Evolutionary conservation across 257 asterid species (phyloP).

Genomic region (Solanum pennellii): DNA sequence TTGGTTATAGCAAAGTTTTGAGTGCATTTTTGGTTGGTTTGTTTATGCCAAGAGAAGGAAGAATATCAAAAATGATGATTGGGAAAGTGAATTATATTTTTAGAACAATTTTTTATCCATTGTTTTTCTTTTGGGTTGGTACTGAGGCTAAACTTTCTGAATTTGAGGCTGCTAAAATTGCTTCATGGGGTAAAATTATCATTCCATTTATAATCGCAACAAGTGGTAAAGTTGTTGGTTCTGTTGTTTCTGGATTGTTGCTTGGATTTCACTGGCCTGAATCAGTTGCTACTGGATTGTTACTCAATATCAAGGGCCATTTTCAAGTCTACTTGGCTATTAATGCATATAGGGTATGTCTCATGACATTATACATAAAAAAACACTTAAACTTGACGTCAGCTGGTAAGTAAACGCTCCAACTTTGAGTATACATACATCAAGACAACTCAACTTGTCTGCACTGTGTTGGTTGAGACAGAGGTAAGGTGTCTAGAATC

Average conservation of each 20-base stretch:
- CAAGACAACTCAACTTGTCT: not conserved
- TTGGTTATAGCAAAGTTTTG: slow-evolving; percentile 39
- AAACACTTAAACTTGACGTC: not conserved
- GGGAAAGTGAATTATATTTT: slow-evolving; percentile 65
- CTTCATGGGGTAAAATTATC: slow-evolving; percentile 37
- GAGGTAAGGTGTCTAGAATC: not conserved
- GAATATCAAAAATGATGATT: slow-evolving; percentile 67
- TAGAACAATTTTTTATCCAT: slow-evolving; percentile 53
- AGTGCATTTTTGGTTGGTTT: slow-evolving; percentile 82
- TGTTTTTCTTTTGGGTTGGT: slow-evolving; percentile 90
- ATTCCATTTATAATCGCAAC: slow-evolving; percentile 32
- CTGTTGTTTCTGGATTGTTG: slow-evolving; percentile 50
- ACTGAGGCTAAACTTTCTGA: slow-evolving; percentile 29
- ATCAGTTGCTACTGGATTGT: slow-evolving; percentile 64
- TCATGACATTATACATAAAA: too few species aligned
- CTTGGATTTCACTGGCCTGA: slow-evolving; percentile 88
- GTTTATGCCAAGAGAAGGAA: slow-evolving; percentile 89
- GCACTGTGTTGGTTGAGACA: not conserved
- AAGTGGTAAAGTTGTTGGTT: slow-evolving; percentile 58
- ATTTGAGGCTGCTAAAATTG: slow-evolving; percentile 17
- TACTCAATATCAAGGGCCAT: slow-evolving; percentile 81
- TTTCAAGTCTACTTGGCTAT: slow-evolving; percentile 76
- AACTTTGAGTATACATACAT: not conserved
- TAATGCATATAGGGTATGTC: slow-evolving; percentile 42
- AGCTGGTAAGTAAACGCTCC: not conserved